Base-by-base conservation (phyloP, 176 grass and related monocot species). In the Triticum timopheevii region DNA sequence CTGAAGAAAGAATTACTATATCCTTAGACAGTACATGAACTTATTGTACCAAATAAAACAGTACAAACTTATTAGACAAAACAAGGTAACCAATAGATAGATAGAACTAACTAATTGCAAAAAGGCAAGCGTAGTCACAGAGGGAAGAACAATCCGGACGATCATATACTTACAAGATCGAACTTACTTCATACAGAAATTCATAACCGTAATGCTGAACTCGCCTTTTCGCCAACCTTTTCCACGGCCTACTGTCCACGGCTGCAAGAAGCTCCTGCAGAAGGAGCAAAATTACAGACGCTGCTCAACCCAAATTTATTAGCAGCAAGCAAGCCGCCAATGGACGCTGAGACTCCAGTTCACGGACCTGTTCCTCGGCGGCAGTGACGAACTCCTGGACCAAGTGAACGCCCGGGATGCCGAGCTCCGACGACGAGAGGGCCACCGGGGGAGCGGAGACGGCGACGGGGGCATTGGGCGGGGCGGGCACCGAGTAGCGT, bases 181-280 rank as follows among this genome's bases (percentile, higher is more conserved):
- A 75, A 92, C 93, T 92, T 94, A 98, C 96, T 91, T 92, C 88
- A 56, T 98, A 98, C 83, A 94, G 56, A 90, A 98, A 96, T 68
- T 98, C 96, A 77, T 94, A 95, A 74, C 96, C 93, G 67, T 98
- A 98, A 93, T 98, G 96, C 76, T 98, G 96, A 92, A 96, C 96
- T 79, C 86, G 88, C 71, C 96, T 89, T 91, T 98, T 98, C 13
- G 96, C 79, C 78, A 96, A 81, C 74, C 74, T 91, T 77, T 85
- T 92, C 93, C 96, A 98, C 13, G 85, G 85, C 64, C 73, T 91
- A 34, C 28, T 84, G 56, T 98, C 93, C 76, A 98, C 92, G 54
- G 92, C 83, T 13, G 79, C 89, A 81, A 98, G 93, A 76, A 98
- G 87, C 49, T 96, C 92, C 96, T 98, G 69, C 16, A 50, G 23